These are phyloP conservation scores for Xylaria curta DNA, from an alignment of 495 filamentous ascomycete genomes.

Conservation along the genomic window DNA sequence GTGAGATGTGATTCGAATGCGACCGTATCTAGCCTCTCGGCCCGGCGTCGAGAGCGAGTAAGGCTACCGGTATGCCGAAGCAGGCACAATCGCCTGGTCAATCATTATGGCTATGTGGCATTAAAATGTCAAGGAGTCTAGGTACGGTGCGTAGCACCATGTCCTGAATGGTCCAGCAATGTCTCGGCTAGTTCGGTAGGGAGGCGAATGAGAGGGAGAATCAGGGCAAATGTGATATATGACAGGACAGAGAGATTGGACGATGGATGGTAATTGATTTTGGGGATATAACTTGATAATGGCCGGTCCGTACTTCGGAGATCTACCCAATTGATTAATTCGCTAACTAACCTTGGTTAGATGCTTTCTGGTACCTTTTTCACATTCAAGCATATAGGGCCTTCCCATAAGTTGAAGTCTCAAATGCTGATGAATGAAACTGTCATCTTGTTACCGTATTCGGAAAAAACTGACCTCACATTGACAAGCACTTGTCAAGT, in stretches of 20 bases:
- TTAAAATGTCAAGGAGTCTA: background rate
- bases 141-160: background rate
- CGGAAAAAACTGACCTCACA: background rate
- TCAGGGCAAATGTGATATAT: background rate
- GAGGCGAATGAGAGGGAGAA: background rate
- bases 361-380: background rate
- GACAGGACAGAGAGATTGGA: background rate
- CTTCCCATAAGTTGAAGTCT: background rate
- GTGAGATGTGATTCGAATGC: background rate
- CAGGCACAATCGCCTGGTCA: background rate
- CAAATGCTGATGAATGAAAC: background rate
- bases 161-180: background rate
- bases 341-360: background rate
- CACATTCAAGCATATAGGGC: background rate
- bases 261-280: background rate
- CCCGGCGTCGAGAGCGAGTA: background rate
- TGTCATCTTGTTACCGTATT: background rate
- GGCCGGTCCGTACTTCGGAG: background rate
- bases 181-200: background rate
- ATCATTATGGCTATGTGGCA: background rate
- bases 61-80: background rate
- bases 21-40: background rate
- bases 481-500: constrained; percentile 1
- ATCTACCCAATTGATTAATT: background rate
- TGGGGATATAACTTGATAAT: background rate